These are phyloP conservation scores for Claviceps citrina DNA, from an alignment of 2,329 filamentous ascomycete genomes.

Conservation along the genomic window DNA sequence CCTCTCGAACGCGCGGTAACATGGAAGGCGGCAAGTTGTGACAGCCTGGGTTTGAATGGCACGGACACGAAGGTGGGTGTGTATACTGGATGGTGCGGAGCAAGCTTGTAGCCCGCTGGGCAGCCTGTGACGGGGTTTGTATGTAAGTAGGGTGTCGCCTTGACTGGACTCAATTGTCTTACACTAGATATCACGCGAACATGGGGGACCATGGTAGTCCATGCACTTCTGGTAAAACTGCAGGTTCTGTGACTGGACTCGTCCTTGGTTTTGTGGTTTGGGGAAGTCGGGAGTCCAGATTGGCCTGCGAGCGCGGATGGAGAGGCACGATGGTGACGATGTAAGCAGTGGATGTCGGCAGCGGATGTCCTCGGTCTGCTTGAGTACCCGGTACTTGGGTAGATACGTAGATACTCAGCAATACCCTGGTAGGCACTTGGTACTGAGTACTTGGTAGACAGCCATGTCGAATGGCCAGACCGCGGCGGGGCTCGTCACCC, in stretches of 20 bases:
- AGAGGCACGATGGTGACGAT: too few species aligned
- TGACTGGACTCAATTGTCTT: neutral
- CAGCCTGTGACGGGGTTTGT: constrained; percentile 27
- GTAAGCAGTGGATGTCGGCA: too few species aligned
- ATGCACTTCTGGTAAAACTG: neutral
- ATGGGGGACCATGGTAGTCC: constrained; percentile 14
- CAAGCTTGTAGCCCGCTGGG: constrained; percentile 51
- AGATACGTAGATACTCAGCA: too few species aligned
- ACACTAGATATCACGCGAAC: constrained; percentile 10
- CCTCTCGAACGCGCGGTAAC: constrained; percentile 26
- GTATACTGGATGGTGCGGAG: constrained; percentile 84
- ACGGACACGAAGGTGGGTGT: constrained; percentile 77
- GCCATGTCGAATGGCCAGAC: too few species aligned
- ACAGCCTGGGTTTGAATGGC: constrained; percentile 75
- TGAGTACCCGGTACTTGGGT: too few species aligned
- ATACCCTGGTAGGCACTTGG: too few species aligned
- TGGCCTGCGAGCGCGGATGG: too few species aligned
- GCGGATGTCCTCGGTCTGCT: too few species aligned
- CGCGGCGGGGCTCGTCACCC: neutral
- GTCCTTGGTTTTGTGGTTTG: neutral
- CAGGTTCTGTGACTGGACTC: neutral
- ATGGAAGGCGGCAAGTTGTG: constrained; percentile 51
- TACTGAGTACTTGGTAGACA: too few species aligned
- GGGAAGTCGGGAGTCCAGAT: neutral
- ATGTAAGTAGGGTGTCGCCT: neutral